Evolutionary conservation across 192 early-diverging fungal genomes (phyloP).

Genomic region (Podila epicladia): DNA sequence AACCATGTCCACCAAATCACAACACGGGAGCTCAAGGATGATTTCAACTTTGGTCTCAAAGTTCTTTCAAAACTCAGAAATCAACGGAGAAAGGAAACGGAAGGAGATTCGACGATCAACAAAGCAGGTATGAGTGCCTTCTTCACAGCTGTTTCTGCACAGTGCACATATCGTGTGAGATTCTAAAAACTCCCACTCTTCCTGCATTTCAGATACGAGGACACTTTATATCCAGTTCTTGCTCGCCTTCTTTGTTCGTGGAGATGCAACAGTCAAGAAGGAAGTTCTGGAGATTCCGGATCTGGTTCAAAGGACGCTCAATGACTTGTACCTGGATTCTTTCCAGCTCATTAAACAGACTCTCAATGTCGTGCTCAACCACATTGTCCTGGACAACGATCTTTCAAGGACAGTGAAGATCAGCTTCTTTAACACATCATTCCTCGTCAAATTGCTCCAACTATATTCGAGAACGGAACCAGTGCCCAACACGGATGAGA

Average conservation of each 20-base stretch:
- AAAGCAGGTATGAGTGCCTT: conserved; percentile 32
- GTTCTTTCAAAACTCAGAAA: conserved; percentile 42
- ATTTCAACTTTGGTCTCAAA: conserved; percentile 81
- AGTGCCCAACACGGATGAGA: conserved; percentile 51
- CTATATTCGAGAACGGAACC: conserved; percentile 64
- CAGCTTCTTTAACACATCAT: conserved; percentile 75
- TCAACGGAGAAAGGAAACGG: conserved; percentile 52
- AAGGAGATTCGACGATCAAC: conserved; percentile 22
- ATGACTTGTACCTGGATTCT: conserved; percentile 71
- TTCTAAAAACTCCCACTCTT: background rate
- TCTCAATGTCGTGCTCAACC: conserved; percentile 61
- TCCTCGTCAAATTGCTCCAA: conserved; percentile 71
- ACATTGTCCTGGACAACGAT: conserved; percentile 72
- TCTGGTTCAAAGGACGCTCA: conserved; percentile 71
- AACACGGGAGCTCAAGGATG: conserved; percentile 71
- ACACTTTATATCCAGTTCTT: conserved; percentile 78
- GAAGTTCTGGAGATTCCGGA: conserved; percentile 79
- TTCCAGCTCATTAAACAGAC: conserved; percentile 66
- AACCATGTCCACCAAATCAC: conserved; percentile 63
- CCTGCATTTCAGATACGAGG: conserved; percentile 65
- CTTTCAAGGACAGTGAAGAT: conserved; percentile 67
- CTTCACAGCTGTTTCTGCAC: no score
- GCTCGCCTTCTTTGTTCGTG: conserved; percentile 80
- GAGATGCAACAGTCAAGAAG: conserved; percentile 75
- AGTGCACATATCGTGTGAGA: no score